Conservation (phyloP, 1,284 basidiomycete species). For the Trametes pubescens region DNA sequence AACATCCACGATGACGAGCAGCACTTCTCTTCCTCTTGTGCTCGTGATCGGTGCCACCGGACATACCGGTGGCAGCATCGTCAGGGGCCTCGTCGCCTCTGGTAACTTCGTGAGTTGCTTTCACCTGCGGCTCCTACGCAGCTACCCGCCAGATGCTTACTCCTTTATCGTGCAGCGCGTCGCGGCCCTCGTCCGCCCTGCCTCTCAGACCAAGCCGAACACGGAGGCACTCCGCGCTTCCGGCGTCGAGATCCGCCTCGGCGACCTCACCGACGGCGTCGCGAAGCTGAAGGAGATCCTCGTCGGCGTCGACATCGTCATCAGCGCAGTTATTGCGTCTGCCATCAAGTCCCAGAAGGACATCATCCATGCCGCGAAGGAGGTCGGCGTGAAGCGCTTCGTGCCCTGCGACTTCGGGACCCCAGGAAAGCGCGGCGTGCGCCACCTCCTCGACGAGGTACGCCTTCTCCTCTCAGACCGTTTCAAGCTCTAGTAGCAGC, state of each 20-base stretch:
- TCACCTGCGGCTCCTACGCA: neutral
- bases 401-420: conserved; percentile 31
- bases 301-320: conserved; percentile 28
- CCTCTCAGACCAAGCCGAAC: conserved; percentile 21
- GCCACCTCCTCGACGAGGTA: conserved; percentile 22
- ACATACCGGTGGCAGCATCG: conserved; percentile 29
- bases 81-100: conserved; percentile 26
- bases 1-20: neutral
- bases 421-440: conserved; percentile 20
- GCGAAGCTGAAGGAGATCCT: conserved; percentile 25
- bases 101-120: conserved; percentile 30
- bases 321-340: conserved; percentile 22
- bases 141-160: neutral
- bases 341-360: conserved; percentile 27
- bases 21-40: conserved; percentile 23
- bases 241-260: conserved; percentile 32
- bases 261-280: conserved; percentile 27
- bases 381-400: conserved; percentile 28
- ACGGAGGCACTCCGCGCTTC: conserved; percentile 14
- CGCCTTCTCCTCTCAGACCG: neutral
- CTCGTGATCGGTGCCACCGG: conserved; percentile 37
- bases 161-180: conserved; percentile 15
- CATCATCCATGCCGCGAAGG: conserved; percentile 32
- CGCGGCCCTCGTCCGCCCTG: conserved; percentile 24
- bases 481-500: too few relatives aligned